Evolutionary conservation across 2,329 filamentous ascomycete genomes (phyloP).

Genomic region (Penicillium sp.): DNA sequence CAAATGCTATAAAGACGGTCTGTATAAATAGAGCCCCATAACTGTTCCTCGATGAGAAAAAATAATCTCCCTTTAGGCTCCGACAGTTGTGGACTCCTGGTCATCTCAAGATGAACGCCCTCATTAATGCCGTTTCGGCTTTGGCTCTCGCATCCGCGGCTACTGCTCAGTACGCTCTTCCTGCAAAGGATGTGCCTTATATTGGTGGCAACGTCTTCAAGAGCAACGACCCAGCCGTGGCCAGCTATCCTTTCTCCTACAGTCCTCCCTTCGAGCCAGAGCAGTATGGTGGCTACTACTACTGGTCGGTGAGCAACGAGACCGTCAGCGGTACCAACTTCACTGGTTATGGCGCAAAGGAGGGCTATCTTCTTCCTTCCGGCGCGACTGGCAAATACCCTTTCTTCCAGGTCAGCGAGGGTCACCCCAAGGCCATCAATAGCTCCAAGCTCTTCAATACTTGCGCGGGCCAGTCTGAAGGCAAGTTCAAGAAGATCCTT

Average conservation of each 20-base stretch:
- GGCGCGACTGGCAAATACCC: slow-evolving; percentile 1
- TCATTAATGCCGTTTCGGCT: background rate
- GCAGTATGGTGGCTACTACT: slow-evolving; percentile 22
- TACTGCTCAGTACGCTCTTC: slow-evolving; percentile 9
- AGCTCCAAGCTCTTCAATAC: background rate
- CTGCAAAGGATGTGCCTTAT: background rate
- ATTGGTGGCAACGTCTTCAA: slow-evolving; percentile 12
- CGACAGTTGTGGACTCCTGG: background rate
- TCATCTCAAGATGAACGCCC: background rate
- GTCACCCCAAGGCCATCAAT: slow-evolving; percentile 7
- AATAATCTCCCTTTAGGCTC: background rate
- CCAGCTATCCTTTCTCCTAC: slow-evolving; percentile 8
- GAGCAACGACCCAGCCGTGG: background rate
- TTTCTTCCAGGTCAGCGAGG: slow-evolving; percentile 12
- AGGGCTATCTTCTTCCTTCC: slow-evolving; percentile 8
- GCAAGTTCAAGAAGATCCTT: slow-evolving; percentile 23
- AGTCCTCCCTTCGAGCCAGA: slow-evolving; percentile 9
- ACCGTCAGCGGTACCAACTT: slow-evolving; percentile 21
- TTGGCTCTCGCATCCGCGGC: background rate
- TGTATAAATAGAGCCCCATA: too few relatives aligned
- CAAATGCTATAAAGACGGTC: background rate
- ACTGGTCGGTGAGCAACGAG: slow-evolving; percentile 21
- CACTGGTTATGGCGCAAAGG: slow-evolving; percentile 9
- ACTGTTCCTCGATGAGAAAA: background rate
- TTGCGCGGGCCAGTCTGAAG: slow-evolving; percentile 8